Evolutionary conservation across 805 yeast genomes (phyloP).

Genomic region (Yarrowia sp.): DNA sequence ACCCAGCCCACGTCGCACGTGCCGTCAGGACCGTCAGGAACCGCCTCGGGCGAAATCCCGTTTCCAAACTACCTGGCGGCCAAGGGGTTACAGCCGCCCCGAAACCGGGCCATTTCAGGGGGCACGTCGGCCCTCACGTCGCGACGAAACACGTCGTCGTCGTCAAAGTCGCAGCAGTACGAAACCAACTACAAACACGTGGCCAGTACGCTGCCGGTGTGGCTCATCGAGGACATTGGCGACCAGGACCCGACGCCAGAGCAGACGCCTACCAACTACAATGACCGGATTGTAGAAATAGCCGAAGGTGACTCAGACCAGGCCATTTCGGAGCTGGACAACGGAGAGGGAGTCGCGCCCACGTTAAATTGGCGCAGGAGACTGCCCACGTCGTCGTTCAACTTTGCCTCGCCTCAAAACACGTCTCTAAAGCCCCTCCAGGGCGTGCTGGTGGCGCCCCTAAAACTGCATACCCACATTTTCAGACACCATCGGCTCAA

Average conservation of each 20-base stretch:
- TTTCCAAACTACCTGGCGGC: neutral
- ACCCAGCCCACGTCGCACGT: neutral
- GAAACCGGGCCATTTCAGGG: neutral
- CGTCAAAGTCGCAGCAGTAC: neutral
- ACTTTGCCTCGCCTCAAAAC: neutral
- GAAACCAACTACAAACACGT: constrained; percentile 26
- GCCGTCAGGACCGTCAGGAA: neutral
- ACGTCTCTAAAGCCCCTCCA: neutral
- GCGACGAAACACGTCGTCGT: constrained; percentile 6
- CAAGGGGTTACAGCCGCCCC: neutral
- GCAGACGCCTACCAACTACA: neutral
- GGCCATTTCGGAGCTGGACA: neutral
- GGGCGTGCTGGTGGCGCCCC: constrained; percentile 18
- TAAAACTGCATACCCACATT: constrained; percentile 22
- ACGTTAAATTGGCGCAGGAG: neutral
- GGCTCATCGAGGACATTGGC: constrained; percentile 23
- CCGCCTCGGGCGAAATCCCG: neutral
- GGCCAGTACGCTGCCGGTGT: constrained; percentile 26
- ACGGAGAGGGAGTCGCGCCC: neutral
- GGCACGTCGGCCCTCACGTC: neutral
- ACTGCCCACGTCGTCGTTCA: constrained; percentile 21
- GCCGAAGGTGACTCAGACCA: constrained; percentile 12
- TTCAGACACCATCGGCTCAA: constrained; percentile 21
- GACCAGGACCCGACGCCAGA: neutral
- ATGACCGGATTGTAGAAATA: neutral